Percentiles rank a stretch among this genome's conserved stretches.
Evolutionary conservation across 805 yeast species (phyloP).

Genomic region (Lipomyces japonicus): DNA sequence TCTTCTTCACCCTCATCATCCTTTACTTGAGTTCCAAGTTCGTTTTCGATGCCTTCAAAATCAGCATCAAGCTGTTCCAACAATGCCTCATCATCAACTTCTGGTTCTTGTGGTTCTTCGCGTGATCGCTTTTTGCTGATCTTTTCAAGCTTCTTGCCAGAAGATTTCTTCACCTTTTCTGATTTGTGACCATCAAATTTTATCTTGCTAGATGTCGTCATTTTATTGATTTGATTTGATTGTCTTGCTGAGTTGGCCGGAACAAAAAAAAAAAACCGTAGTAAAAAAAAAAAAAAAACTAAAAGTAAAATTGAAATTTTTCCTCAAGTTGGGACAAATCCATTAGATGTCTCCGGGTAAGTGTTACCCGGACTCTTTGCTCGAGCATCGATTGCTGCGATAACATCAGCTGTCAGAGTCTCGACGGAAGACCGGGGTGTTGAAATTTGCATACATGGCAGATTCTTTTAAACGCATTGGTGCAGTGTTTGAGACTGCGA

Average conservation of each 20-base stretch:
- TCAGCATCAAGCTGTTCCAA: constrained; percentile 11
- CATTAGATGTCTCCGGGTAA: too few species aligned
- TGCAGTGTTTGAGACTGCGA: constrained; percentile 74
- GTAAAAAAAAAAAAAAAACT: too few species aligned
- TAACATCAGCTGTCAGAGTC: too few species aligned
- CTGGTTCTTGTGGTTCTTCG: constrained; percentile 2
- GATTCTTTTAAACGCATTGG: constrained; percentile 61
- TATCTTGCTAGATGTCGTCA: constrained; percentile 2
- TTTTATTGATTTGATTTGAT: too few species aligned
- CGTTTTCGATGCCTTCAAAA: constrained; percentile 16
- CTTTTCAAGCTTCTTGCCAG: background rate
- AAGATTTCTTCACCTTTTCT: background rate
- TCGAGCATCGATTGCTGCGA: too few species aligned
- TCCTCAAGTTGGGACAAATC: too few species aligned
- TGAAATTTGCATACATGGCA: too few species aligned
- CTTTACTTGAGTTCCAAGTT: constrained; percentile 17
- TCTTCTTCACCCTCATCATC: constrained; percentile 38
- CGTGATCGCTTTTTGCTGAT: background rate
- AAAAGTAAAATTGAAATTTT: too few species aligned
- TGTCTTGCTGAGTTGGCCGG: too few species aligned
- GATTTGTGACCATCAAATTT: constrained; percentile 3
- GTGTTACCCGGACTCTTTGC: too few species aligned
- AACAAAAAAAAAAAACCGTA: too few species aligned
- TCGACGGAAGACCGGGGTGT: too few species aligned
- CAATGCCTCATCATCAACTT: constrained; percentile 6